These are phyloP conservation scores for Adansonia digitata DNA, from an alignment of 345 rosid species.

Conservation along the genomic window DNA sequence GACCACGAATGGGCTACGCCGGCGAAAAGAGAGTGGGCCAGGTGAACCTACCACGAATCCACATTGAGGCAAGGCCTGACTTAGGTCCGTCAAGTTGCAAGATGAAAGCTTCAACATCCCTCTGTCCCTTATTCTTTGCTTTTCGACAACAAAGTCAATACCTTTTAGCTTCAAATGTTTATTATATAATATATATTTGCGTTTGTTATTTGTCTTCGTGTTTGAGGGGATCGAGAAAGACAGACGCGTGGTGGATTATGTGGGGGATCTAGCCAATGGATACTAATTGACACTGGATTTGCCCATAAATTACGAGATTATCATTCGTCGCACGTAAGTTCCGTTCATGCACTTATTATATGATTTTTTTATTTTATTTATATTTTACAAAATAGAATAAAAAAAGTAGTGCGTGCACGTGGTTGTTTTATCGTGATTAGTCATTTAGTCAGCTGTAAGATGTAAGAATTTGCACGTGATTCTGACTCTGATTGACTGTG, in stretches of 20 bases:
- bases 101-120: slow-evolving; percentile 57
- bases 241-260: background rate
- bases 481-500: background rate
- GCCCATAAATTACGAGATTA: background rate
- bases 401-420: background rate
- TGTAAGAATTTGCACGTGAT: background rate
- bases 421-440: background rate
- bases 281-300: background rate
- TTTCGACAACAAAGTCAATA: background rate
- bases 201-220: too few species aligned
- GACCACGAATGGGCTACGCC: slow-evolving; percentile 16
- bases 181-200: too few species aligned
- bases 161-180: background rate
- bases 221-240: too few species aligned
- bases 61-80: slow-evolving; percentile 44
- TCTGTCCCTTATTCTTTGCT: background rate
- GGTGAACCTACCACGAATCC: slow-evolving; percentile 26
- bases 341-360: background rate
- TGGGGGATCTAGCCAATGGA: background rate
- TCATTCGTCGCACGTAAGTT: background rate
- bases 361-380: background rate
- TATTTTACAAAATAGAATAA: too few species aligned
- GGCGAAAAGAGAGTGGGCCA: slow-evolving; percentile 11
- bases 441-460: too few species aligned
- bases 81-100: slow-evolving; percentile 39